Percentiles rank a stretch among this genome's conserved stretches.
Conservation (phyloP, 2,329 filamentous ascomycete genomes). For the Penicillium glabrum region DNA sequence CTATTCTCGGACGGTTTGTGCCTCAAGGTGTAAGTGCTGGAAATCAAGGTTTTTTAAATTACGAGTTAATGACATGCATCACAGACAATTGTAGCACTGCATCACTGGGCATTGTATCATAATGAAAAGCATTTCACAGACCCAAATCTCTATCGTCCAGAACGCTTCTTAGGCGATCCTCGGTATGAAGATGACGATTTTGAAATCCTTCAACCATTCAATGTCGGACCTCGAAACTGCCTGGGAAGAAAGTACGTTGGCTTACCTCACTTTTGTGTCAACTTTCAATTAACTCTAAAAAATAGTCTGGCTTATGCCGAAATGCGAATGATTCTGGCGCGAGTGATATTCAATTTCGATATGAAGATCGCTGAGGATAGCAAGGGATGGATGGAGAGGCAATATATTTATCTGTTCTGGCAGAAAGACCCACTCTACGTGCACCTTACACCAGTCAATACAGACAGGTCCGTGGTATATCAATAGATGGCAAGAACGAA, state of each 20-base stretch:
- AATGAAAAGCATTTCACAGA: constrained; percentile 10
- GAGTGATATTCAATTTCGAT: constrained; percentile 53
- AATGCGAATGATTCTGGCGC: constrained; percentile 51
- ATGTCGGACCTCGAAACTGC: constrained; percentile 51
- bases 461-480: background rate
- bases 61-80: no score
- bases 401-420: constrained; percentile 44
- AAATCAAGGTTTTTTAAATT: no score
- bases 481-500: no score
- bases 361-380: constrained; percentile 41
- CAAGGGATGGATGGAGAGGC: constrained; percentile 39
- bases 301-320: constrained; percentile 52
- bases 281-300: background rate
- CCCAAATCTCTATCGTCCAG: constrained; percentile 12
- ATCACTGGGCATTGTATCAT: constrained; percentile 47
- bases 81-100: constrained; percentile 44
- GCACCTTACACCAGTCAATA: constrained; percentile 27
- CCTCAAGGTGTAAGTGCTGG: constrained; percentile 10
- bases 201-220: constrained; percentile 51
- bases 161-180: constrained; percentile 18
- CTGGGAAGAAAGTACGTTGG: constrained; percentile 50
- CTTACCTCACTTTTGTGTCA: background rate
- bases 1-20: constrained; percentile 12
- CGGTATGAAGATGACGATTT: constrained; percentile 45
- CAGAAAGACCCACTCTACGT: constrained; percentile 40